These are phyloP conservation scores for Suillus lakei DNA, from an alignment of 768 basidiomycete genomes.

Conservation along the genomic window DNA sequence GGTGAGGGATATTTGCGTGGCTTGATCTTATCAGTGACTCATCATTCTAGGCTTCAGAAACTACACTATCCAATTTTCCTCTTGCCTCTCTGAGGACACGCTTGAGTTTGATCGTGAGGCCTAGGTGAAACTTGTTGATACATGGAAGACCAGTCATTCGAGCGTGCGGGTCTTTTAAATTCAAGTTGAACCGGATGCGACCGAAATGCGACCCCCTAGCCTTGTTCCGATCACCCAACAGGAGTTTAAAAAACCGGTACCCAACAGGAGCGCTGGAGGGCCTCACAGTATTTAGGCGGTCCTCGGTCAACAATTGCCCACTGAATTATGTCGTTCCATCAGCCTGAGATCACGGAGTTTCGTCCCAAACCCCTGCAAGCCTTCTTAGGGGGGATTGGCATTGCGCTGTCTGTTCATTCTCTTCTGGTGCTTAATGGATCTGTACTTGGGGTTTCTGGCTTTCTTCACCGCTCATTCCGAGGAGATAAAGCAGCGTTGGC, in stretches of 20 bases:
- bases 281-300: neutral
- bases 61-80: neutral
- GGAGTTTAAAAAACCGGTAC: neutral
- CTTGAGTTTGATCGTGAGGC: neutral
- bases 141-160: neutral
- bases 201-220: neutral
- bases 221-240: neutral
- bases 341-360: neutral
- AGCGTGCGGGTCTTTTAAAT: no score
- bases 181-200: neutral
- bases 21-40: neutral
- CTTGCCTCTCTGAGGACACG: neutral
- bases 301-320: neutral
- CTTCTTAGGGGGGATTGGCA: slow-evolving; percentile 57
- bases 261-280: neutral
- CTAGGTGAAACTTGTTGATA: neutral
- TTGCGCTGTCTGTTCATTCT: slow-evolving; percentile 56
- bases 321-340: neutral
- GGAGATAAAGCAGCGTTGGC: slow-evolving; percentile 48
- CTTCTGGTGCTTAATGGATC: slow-evolving; percentile 58
- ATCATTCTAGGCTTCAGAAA: no score
- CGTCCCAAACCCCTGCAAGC: slow-evolving; percentile 52
- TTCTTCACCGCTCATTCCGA: slow-evolving; percentile 53
- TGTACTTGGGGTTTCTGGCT: slow-evolving; percentile 66
- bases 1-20: neutral